A percentile compares a stretch with the other conserved stretches of the same genome.
phyloP scores from a whole-genome alignment of 495 filamentous ascomycete genomes.

The Choiromyces venosus region DNA sequence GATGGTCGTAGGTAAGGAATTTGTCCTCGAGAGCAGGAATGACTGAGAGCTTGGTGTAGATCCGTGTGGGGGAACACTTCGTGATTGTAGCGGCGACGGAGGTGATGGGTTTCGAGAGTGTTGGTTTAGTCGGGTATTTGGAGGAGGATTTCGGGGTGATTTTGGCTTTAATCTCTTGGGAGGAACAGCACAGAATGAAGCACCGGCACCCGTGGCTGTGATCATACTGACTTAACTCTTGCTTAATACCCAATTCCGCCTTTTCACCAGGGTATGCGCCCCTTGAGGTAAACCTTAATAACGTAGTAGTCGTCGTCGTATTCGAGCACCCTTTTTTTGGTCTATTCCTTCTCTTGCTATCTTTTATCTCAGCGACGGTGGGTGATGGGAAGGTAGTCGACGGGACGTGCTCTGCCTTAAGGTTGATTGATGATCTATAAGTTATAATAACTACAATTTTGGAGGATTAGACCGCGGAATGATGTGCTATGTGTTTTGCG shows the following conservation, averaged over 20 bases:
- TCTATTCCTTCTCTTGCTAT: not conserved
- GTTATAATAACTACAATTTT: not conserved
- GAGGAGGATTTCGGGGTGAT: slow-evolving; percentile 32
- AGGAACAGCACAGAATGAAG: slow-evolving; percentile 38
- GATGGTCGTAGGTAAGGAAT: slow-evolving; percentile 8
- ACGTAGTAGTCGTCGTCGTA: not conserved
- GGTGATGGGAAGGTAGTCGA: not conserved
- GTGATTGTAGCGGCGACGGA: slow-evolving; percentile 16
- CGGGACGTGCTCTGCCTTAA: not conserved
- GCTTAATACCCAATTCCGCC: slow-evolving; percentile 27
- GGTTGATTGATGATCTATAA: not conserved
- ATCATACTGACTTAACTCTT: slow-evolving; percentile 33
- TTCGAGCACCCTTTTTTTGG: not conserved
- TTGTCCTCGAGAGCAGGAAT: slow-evolving; percentile 33
- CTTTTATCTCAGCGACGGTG: not conserved
- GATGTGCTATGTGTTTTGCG: not conserved
- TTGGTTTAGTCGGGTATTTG: slow-evolving; percentile 20
- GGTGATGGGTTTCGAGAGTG: slow-evolving; percentile 32
- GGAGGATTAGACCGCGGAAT: not conserved
- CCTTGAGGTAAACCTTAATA: not conserved
- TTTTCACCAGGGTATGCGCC: slow-evolving; percentile 2
- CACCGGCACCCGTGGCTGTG: slow-evolving; percentile 39
- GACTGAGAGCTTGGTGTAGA: slow-evolving; percentile 35
- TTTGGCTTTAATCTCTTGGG: slow-evolving; percentile 38
- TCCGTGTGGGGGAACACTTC: slow-evolving; percentile 24